Percentiles rank a stretch among this genome's conserved stretches.
Evolutionary conservation across 352 stramenopile genomes (phyloP).

Genomic region (Phytophthora agathidicida): DNA sequence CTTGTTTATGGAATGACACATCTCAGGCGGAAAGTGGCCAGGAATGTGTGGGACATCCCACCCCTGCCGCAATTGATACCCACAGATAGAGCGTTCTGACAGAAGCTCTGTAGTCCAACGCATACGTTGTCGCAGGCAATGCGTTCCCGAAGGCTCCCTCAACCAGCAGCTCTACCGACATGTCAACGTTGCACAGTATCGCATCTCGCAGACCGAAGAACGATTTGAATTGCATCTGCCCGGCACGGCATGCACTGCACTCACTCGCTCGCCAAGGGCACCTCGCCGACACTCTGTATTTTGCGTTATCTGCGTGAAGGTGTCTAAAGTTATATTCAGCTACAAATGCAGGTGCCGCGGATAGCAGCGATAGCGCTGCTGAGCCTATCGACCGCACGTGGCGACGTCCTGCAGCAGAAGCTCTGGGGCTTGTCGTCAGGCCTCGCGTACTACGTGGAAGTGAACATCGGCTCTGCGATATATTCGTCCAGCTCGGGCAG

Average conservation of each 20-base stretch:
- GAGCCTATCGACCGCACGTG: conserved; percentile 1
- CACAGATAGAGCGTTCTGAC: background rate
- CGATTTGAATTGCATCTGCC: background rate
- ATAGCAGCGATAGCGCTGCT: conserved; percentile 1
- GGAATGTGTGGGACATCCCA: conserved; percentile 27
- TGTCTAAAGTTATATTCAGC: background rate
- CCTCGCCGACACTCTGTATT: too few species aligned
- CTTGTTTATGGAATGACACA: conserved; percentile 9
- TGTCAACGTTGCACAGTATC: background rate
- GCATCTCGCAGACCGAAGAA: conserved; percentile 1
- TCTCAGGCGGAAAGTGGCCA: conserved; percentile 35
- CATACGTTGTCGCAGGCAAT: background rate
- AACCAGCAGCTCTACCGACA: background rate
- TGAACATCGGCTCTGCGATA: conserved; percentile 51
- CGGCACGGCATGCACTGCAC: too few species aligned
- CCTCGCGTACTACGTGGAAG: conserved; percentile 63
- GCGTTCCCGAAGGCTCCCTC: background rate
- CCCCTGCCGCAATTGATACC: conserved; percentile 19
- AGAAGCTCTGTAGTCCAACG: conserved; percentile 21
- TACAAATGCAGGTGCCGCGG: conserved; percentile 2
- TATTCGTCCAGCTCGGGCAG: conserved; percentile 40
- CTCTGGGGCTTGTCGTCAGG: conserved; percentile 75
- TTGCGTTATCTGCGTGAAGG: conserved; percentile 3
- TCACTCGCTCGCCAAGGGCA: too few species aligned
- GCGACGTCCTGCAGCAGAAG: conserved; percentile 63